Percentiles rank a stretch among this genome's conserved stretches.
These are phyloP conservation scores for Hordeum marinum DNA, from an alignment of 176 grass and related monocot genomes.

Conservation along the genomic window DNA sequence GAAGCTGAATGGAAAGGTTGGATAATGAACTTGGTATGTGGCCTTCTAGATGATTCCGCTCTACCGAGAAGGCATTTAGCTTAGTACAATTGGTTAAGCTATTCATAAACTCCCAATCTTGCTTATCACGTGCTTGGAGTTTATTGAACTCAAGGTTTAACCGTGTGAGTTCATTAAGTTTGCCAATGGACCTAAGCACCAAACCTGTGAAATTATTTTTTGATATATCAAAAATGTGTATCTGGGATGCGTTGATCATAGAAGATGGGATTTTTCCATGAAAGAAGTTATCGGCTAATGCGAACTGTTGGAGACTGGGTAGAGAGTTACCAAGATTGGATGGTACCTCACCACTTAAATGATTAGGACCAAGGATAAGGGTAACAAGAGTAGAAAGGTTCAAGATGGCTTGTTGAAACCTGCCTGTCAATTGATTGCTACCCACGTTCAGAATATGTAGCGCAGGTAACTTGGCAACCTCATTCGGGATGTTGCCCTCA, in stretches of 20 bases:
- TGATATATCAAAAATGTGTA: background rate
- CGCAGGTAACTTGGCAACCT: background rate
- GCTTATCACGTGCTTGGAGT: background rate
- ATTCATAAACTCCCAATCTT: conserved; percentile 29
- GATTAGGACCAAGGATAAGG: background rate
- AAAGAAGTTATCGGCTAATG: background rate
- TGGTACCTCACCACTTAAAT: conserved; percentile 1
- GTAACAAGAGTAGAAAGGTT: conserved; percentile 9
- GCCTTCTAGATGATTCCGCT: background rate
- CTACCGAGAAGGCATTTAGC: background rate
- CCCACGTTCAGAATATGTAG: background rate
- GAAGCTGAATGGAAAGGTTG: background rate
- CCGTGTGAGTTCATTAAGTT: background rate
- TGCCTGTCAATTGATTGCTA: background rate
- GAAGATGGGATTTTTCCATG: background rate
- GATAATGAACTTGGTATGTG: background rate
- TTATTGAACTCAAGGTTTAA: background rate
- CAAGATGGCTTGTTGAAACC: background rate
- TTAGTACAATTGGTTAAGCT: conserved; percentile 18
- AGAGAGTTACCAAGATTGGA: background rate
- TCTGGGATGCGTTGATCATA: background rate
- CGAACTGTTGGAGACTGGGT: background rate
- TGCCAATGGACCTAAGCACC: conserved; percentile 12
- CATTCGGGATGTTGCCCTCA: conserved; percentile 8
- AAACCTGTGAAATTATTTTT: background rate